Conservation (phyloP, 2,329 filamentous ascomycete genomes). For the Sporothrix brasiliensis region DNA sequence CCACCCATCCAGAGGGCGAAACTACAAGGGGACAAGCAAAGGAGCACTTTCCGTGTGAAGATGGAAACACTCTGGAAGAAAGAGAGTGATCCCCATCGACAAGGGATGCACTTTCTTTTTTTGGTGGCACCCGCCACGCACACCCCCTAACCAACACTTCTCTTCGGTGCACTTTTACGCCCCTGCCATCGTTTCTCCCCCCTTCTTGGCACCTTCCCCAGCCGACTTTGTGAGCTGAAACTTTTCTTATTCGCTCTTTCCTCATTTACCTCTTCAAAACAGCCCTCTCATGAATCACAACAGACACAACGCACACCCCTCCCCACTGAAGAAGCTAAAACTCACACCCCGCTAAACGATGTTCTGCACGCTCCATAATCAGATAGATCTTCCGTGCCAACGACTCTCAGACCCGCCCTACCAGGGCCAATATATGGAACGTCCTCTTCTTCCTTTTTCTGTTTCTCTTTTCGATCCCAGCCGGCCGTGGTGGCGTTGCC, state of each 20-base stretch:
- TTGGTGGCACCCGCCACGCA: slow-evolving; percentile 7
- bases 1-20: neutral
- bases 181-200: neutral
- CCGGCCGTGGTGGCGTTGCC: slow-evolving; percentile 19
- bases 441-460: slow-evolving; percentile 4
- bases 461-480: slow-evolving; percentile 23
- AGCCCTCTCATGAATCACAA: neutral
- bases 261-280: neutral
- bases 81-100: neutral
- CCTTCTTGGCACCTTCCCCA: slow-evolving; percentile 2
- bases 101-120: slow-evolving; percentile 27
- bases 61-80: neutral
- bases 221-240: slow-evolving; percentile 25
- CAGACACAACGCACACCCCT: neutral
- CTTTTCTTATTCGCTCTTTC: slow-evolving; percentile 4
- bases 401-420: slow-evolving; percentile 25
- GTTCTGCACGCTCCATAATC: slow-evolving; percentile 24
- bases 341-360: slow-evolving; percentile 13
- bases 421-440: slow-evolving; percentile 21
- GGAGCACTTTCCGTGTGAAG: neutral
- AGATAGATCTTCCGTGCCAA: slow-evolving; percentile 28
- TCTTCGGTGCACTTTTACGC: neutral
- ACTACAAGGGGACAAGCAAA: neutral
- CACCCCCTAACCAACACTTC: neutral
- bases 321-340: slow-evolving; percentile 9